Evolutionary conservation across 2,329 filamentous ascomycete genomes (phyloP).

Genomic region (Colletotrichum sp.): DNA sequence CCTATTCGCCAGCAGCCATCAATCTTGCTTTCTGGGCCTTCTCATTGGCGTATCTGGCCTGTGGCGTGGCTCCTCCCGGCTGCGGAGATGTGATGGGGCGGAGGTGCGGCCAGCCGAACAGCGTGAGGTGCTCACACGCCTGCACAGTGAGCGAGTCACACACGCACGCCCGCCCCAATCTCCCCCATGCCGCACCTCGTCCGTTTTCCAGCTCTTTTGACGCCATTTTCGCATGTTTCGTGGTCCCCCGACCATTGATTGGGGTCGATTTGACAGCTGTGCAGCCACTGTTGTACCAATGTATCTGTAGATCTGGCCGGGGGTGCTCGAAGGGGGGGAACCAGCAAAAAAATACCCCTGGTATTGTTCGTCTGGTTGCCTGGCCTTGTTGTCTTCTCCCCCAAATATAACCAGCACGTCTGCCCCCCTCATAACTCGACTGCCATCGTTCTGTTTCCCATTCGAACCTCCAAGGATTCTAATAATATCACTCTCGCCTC

Average conservation of each 20-base stretch:
- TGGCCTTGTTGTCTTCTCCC: background rate
- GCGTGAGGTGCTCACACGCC: background rate
- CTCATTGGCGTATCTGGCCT: background rate
- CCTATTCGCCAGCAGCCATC: slow-evolving; percentile 3
- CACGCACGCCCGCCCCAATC: background rate
- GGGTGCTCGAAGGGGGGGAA: background rate
- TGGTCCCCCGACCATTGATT: background rate
- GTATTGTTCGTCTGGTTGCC: background rate
- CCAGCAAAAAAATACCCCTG: background rate
- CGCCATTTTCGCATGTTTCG: slow-evolving; percentile 22
- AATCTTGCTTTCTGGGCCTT: background rate
- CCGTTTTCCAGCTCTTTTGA: slow-evolving; percentile 18
- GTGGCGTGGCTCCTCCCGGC: background rate
- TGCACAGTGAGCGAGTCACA: slow-evolving; percentile 9
- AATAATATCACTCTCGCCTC: background rate
- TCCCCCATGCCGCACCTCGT: slow-evolving; percentile 8
- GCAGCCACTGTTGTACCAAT: background rate
- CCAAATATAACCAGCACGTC: slow-evolving; percentile 15
- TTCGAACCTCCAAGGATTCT: slow-evolving; percentile 4
- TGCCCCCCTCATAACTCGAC: background rate
- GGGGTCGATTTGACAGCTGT: slow-evolving; percentile 1
- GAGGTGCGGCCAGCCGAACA: background rate
- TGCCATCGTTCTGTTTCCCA: background rate
- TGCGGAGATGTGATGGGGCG: background rate
- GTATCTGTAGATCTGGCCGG: background rate